Conservation (phyloP, 78 protist species). For the Dictyostelium brefeldianum region DNA sequence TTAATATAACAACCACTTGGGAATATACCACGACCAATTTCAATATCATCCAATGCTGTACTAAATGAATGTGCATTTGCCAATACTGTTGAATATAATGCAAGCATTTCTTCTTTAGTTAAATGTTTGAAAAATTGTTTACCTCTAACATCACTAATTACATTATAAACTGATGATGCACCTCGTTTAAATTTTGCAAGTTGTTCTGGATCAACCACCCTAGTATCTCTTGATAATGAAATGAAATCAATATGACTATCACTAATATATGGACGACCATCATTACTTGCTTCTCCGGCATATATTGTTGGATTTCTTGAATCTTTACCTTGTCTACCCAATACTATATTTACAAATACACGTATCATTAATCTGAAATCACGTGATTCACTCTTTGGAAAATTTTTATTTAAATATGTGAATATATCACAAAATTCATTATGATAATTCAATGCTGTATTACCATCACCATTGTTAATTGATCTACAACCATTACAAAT, state of each 20-base stretch:
- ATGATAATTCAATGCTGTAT: background rate
- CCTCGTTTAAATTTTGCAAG: background rate
- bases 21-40: constrained; percentile 7
- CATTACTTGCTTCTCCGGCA: too few relatives aligned
- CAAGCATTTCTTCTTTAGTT: background rate
- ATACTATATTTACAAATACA: background rate
- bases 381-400: constrained; percentile 3
- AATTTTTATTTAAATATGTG: background rate
- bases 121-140: background rate
- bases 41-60: background rate
- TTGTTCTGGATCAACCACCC: background rate
- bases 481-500: constrained; percentile 9
- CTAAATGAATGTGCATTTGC: constrained; percentile 24
- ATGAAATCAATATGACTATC: background rate
- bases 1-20: constrained; percentile 38
- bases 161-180: background rate
- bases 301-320: background rate
- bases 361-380: constrained; percentile 38
- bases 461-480: background rate
- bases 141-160: background rate
- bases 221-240: background rate
- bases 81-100: constrained; percentile 3
- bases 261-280: too few relatives aligned
- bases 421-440: constrained; percentile 15
- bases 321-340: background rate